Evolutionary conservation across 2,329 filamentous ascomycete species (phyloP).

Genomic region (Endothia cerciana): DNA sequence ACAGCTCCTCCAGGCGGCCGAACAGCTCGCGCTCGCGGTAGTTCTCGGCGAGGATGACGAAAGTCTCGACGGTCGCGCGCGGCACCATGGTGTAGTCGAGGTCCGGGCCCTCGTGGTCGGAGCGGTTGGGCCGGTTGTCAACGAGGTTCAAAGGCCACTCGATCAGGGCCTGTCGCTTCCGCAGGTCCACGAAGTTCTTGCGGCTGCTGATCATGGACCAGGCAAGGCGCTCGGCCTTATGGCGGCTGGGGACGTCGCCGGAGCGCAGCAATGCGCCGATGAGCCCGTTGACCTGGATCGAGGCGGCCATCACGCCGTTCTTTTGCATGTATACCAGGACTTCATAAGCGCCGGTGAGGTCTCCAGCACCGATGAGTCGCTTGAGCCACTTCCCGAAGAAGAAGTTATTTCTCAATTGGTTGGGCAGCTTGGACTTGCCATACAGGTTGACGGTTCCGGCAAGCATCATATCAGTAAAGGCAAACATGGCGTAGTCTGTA

Average conservation of each 20-base stretch:
- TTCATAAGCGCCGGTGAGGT: slow-evolving; percentile 70
- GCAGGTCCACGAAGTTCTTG: slow-evolving; percentile 62
- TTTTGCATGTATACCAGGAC: slow-evolving; percentile 78
- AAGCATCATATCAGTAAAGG: slow-evolving; percentile 90
- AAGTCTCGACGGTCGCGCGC: slow-evolving; percentile 75
- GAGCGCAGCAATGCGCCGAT: slow-evolving; percentile 78
- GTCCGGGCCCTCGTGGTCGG: slow-evolving; percentile 32
- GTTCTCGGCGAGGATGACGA: slow-evolving; percentile 73
- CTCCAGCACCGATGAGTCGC: slow-evolving; percentile 73
- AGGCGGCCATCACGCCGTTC: slow-evolving; percentile 67
- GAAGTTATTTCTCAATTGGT: slow-evolving; percentile 69
- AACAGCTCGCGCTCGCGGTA: slow-evolving; percentile 68
- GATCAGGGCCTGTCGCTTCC: slow-evolving; percentile 40
- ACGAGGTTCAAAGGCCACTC: slow-evolving; percentile 36
- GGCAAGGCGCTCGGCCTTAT: slow-evolving; percentile 68
- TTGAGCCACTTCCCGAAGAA: slow-evolving; percentile 91
- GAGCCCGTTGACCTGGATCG: slow-evolving; percentile 80
- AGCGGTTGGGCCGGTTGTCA: slow-evolving; percentile 28
- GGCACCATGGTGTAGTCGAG: slow-evolving; percentile 46
- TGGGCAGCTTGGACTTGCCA: slow-evolving; percentile 48
- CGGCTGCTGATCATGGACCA: slow-evolving; percentile 78
- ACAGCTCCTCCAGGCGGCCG: slow-evolving; percentile 61
- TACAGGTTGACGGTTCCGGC: slow-evolving; percentile 56
- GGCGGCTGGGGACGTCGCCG: slow-evolving; percentile 55
- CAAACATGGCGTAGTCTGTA: slow-evolving; percentile 69